phyloP scores from a whole-genome alignment of 2,329 filamentous ascomycete genomes.

The Lojkania enalia region DNA sequence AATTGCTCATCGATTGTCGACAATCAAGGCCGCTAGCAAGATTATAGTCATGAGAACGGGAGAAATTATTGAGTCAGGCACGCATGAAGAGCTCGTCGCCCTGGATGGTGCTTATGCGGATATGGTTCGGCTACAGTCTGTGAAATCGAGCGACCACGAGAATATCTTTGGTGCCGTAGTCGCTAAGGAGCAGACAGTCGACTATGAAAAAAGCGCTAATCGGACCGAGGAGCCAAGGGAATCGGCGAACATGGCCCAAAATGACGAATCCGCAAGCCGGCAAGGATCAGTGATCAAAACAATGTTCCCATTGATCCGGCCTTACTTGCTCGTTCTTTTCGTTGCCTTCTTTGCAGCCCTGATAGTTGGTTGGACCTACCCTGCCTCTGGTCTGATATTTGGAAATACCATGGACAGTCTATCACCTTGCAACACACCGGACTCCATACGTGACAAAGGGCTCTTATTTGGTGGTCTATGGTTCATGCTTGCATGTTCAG shows the following conservation, averaged over 20 bases:
- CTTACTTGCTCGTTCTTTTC: conserved; percentile 50
- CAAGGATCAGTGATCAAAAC: conserved; percentile 32
- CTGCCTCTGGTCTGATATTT: conserved; percentile 62
- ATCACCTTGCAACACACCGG: conserved; percentile 56
- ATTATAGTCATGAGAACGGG: conserved; percentile 47
- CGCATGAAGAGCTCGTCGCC: conserved; percentile 37
- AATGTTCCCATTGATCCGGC: conserved; percentile 48
- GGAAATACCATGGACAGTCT: conserved; percentile 63
- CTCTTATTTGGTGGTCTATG: conserved; percentile 61
- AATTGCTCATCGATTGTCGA: conserved; percentile 46
- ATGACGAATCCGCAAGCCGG: conserved; percentile 9
- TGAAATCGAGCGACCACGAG: conserved; percentile 30
- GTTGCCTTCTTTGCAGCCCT: conserved; percentile 56
- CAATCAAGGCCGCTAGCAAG: conserved; percentile 41
- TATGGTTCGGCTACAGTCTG: conserved; percentile 54
- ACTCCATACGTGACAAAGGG: conserved; percentile 54
- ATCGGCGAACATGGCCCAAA: not conserved
- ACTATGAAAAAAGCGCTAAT: conserved; percentile 9
- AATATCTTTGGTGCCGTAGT: conserved; percentile 2
- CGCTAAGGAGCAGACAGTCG: conserved; percentile 23
- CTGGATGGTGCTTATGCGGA: conserved; percentile 51
- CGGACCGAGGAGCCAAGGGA: conserved; percentile 1
- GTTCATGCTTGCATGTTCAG: conserved; percentile 63
- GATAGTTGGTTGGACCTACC: conserved; percentile 61
- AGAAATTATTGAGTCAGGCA: conserved; percentile 42